A percentile compares a stretch with the other conserved stretches of the same genome.
These are phyloP conservation scores for Neoboletus brunneissimus DNA, from an alignment of 768 basidiomycete species.

Conservation along the genomic window DNA sequence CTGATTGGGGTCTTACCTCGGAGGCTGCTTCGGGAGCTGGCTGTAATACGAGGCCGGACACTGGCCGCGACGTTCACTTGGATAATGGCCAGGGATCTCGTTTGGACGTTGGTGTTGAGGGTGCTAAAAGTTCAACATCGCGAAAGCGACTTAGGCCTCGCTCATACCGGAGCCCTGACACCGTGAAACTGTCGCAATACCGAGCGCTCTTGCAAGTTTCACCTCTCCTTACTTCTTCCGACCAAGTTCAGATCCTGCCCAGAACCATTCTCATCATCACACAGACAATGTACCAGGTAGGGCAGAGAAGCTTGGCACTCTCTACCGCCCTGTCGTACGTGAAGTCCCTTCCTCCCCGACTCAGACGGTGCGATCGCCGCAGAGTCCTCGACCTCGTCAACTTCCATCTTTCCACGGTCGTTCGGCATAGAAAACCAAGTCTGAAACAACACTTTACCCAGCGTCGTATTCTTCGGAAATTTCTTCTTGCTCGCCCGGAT, in stretches of 20 bases:
- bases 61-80: not conserved
- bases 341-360: slow-evolving; percentile 41
- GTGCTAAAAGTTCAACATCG: not conserved
- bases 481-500: slow-evolving; percentile 46
- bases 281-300: slow-evolving; percentile 43
- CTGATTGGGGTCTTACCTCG: not conserved
- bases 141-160: slow-evolving; percentile 17
- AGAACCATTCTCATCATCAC: slow-evolving; percentile 46
- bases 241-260: slow-evolving; percentile 37
- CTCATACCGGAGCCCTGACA: slow-evolving; percentile 7
- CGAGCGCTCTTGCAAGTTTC: slow-evolving; percentile 41
- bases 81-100: not conserved
- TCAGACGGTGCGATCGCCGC: slow-evolving; percentile 36
- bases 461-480: slow-evolving; percentile 42
- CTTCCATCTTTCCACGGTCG: slow-evolving; percentile 41
- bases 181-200: slow-evolving; percentile 29
- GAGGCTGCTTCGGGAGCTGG: not conserved
- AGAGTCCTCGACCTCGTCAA: slow-evolving; percentile 50
- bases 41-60: not conserved
- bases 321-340: slow-evolving; percentile 50
- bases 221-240: slow-evolving; percentile 36
- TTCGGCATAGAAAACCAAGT: slow-evolving; percentile 33
- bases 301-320: slow-evolving; percentile 39
- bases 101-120: not conserved
- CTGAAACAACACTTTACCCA: slow-evolving; percentile 44